These are phyloP conservation scores for Ascobolus immersus DNA, from an alignment of 495 filamentous ascomycete genomes.

Conservation along the genomic window DNA sequence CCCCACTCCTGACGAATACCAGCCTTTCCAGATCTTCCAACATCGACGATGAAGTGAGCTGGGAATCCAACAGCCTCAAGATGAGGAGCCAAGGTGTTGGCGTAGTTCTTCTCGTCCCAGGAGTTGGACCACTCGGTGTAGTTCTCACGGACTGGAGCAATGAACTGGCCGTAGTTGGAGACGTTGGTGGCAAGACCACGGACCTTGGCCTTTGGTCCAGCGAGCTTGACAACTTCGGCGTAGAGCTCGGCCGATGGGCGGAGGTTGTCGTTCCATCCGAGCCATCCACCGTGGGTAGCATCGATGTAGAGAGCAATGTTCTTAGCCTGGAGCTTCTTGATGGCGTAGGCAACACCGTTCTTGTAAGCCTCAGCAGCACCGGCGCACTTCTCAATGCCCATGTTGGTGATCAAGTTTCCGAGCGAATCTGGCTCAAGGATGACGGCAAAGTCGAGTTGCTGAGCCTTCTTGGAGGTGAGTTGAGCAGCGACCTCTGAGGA, in stretches of 20 bases:
- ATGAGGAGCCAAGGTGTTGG: slow-evolving; percentile 25
- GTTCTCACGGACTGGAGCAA: slow-evolving; percentile 6
- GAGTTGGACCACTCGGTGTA: slow-evolving; percentile 11
- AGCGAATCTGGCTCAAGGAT: slow-evolving; percentile 35
- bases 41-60: slow-evolving; percentile 30
- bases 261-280: slow-evolving; percentile 10
- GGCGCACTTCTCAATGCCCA: slow-evolving; percentile 25
- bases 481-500: slow-evolving; percentile 11
- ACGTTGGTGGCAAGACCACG: slow-evolving; percentile 13
- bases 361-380: slow-evolving; percentile 30
- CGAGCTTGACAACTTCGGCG: slow-evolving; percentile 6
- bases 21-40: slow-evolving; percentile 9
- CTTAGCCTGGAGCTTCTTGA: slow-evolving; percentile 27
- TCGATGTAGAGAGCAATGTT: slow-evolving; percentile 41
- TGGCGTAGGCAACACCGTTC: slow-evolving; percentile 31
- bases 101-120: slow-evolving; percentile 29
- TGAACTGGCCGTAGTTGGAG: slow-evolving; percentile 12
- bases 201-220: slow-evolving; percentile 7
- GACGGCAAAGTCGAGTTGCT: slow-evolving; percentile 19
- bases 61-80: slow-evolving; percentile 25
- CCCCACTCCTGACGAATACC: slow-evolving; percentile 22
- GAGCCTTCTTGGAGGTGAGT: slow-evolving; percentile 16
- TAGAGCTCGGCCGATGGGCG: slow-evolving; percentile 11
- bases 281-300: slow-evolving; percentile 21
- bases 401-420: slow-evolving; percentile 37